Evolutionary conservation across 768 basidiomycete species (phyloP).

Genomic region (Leccinellum rugosiceps): DNA sequence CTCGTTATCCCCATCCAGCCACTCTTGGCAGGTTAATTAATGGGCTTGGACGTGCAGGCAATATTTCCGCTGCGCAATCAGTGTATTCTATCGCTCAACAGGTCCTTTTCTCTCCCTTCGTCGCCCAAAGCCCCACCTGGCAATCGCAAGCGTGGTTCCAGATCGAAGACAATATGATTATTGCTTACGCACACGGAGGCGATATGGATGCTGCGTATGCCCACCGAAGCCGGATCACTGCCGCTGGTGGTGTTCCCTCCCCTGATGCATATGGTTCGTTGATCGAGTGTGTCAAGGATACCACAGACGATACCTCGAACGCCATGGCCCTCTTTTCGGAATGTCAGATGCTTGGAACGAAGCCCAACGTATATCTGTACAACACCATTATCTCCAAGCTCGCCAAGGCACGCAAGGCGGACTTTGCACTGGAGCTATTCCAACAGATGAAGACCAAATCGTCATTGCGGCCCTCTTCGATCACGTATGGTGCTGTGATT

Average conservation of each 20-base stretch:
- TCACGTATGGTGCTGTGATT: constrained; percentile 94
- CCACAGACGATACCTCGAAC: constrained; percentile 91
- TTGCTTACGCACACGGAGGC: constrained; percentile 79
- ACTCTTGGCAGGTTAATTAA: constrained; percentile 64
- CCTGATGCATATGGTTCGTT: constrained; percentile 92
- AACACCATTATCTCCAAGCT: constrained; percentile 98
- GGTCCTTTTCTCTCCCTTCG: constrained; percentile 43
- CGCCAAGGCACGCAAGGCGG: constrained; percentile 90
- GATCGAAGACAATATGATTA: constrained; percentile 88
- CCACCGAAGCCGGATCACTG: constrained; percentile 74
- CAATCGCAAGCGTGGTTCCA: constrained; percentile 66
- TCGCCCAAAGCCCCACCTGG: constrained; percentile 39
- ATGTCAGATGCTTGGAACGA: constrained; percentile 61
- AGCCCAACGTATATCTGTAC: constrained; percentile 84
- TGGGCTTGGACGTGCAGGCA: constrained; percentile 58
- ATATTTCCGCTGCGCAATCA: constrained; percentile 57
- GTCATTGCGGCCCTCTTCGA: constrained; percentile 65
- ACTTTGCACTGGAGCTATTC: constrained; percentile 85
- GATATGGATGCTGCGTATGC: constrained; percentile 76
- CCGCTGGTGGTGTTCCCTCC: constrained; percentile 72
- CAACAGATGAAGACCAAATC: constrained; percentile 69
- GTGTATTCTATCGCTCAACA: constrained; percentile 69
- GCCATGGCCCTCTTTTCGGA: constrained; percentile 85
- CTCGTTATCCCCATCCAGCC: constrained; percentile 48
- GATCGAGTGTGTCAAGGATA: constrained; percentile 84